Evolutionary conservation across 352 stramenopile species (phyloP), one percentile per base, ranked within the genome.

Genomic region (Phytophthora meadii): DNA sequence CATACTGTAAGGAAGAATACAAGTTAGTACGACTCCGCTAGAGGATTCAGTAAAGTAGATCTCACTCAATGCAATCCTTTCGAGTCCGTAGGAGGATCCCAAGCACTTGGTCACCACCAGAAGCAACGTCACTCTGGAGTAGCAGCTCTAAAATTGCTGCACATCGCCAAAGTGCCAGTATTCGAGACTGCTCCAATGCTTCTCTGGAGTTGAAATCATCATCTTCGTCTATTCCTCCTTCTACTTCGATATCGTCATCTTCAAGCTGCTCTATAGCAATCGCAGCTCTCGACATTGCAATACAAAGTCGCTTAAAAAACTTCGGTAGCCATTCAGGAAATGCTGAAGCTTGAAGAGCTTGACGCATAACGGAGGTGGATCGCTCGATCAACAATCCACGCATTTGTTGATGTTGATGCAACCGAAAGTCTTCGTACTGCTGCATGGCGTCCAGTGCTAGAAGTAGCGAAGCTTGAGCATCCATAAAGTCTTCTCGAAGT

Each of bases 51-150:
- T 15, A 22, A 30, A 40, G 8, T 15, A 1, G 32, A 9, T 55
- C 81, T 50, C 56, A 90, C 82, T 89, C 74, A 40, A 90, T 65
- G 58, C 77, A 78, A 46, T 89, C 79, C 22, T 72, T 65, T 42
- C 67, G 75, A 4, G 53, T 61, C 19, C 61, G 68, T 10, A 68
- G 27, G 5, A 87, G 46, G 22, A 75, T 32, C 4, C 52, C 36
- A 15, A 81, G 62, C 34, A 81, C 68, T 49, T 67, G 61, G 4
- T 49, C 25, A 11, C 25, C 37, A 15, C 44, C 54, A 15, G 28
- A 51, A 14, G 48, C 49, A 40, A 54, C 44, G 34, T 69, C 65
- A 15, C 37, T 25, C 36, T 66, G 58, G 30, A 84, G 63, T 11
- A 87, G 37, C 45, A 72, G 34, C 22, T 81, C 59, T n/a, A 90